A percentile compares a stretch with the other conserved stretches of the same genome.
phyloP scores from a whole-genome alignment of 805 yeast genomes.

The Saccharomycopsis sp. region DNA sequence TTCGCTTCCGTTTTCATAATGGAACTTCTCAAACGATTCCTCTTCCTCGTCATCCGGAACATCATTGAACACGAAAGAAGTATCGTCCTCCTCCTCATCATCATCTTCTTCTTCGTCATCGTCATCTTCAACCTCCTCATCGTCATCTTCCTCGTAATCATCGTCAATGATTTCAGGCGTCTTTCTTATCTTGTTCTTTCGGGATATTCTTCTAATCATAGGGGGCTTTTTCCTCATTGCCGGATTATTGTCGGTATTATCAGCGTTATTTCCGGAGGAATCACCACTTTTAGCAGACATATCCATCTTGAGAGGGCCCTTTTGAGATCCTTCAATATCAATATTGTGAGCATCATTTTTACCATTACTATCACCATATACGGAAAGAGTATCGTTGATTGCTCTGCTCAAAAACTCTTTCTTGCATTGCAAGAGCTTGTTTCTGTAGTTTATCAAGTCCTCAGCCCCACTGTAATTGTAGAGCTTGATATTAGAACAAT shows the following conservation, averaged over 20 bases:
- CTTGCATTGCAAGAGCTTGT: slow-evolving; percentile 34
- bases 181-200: slow-evolving; percentile 24
- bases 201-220: too few relatives aligned
- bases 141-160: slow-evolving; percentile 23
- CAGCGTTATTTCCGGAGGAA: neutral
- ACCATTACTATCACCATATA: neutral
- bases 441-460: slow-evolving; percentile 60
- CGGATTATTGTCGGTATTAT: slow-evolving; percentile 7
- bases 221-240: slow-evolving; percentile 24
- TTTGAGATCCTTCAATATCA: neutral
- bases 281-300: too few relatives aligned
- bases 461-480: slow-evolving; percentile 75
- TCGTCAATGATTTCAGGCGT: slow-evolving; percentile 24
- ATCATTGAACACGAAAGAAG: slow-evolving; percentile 13
- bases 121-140: slow-evolving; percentile 25
- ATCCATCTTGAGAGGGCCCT: neutral
- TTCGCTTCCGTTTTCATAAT: slow-evolving; percentile 20
- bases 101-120: slow-evolving; percentile 17
- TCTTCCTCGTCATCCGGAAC: slow-evolving; percentile 21
- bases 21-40: slow-evolving; percentile 18
- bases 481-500: slow-evolving; percentile 94
- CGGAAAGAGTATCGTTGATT: slow-evolving; percentile 11
- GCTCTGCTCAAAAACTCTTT: slow-evolving; percentile 14
- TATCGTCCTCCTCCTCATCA: slow-evolving; percentile 16
- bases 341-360: too few relatives aligned